Evolutionary conservation across 495 filamentous ascomycete genomes (phyloP).

Genomic region (Penicillium psychrofluorescens): DNA sequence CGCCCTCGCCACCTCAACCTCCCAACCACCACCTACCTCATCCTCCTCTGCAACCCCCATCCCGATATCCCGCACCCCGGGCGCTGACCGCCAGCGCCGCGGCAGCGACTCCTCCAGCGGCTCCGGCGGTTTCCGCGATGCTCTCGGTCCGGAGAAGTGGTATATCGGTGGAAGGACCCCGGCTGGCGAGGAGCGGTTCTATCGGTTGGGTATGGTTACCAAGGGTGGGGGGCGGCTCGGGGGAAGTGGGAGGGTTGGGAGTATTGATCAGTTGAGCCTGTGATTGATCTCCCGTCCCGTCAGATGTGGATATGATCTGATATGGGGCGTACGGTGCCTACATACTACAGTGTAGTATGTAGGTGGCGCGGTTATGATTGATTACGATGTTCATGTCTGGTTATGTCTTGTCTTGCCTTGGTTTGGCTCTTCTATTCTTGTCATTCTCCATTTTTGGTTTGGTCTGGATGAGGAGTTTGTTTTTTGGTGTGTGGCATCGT

Average conservation of each 20-base stretch:
- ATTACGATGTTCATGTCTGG: background rate
- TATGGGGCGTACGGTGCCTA: background rate
- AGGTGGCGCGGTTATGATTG: too few relatives aligned
- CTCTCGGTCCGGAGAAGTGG: constrained; percentile 70
- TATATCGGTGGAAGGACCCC: constrained; percentile 84
- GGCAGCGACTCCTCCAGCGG: constrained; percentile 74
- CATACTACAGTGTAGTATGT: too few relatives aligned
- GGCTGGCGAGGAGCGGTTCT: constrained; percentile 81
- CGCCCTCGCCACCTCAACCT: constrained; percentile 6
- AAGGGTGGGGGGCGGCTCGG: constrained; percentile 41
- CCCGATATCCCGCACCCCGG: constrained; percentile 21
- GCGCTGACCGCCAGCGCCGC: constrained; percentile 33
- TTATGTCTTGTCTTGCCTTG: constrained; percentile 4
- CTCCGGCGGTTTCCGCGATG: constrained; percentile 70
- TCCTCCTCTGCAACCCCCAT: constrained; percentile 30
- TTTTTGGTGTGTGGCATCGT: background rate
- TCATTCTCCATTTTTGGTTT: background rate
- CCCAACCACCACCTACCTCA: constrained; percentile 15
- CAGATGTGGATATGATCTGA: background rate
- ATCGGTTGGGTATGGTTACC: constrained; percentile 60
- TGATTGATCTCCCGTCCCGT: constrained; percentile 15
- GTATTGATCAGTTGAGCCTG: constrained; percentile 57
- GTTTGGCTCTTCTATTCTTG: background rate
- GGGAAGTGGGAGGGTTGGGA: constrained; percentile 51
- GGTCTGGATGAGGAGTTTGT: background rate